These are phyloP conservation scores for Epichloe elymi DNA, from an alignment of 2,329 filamentous ascomycete species.

Conservation along the genomic window DNA sequence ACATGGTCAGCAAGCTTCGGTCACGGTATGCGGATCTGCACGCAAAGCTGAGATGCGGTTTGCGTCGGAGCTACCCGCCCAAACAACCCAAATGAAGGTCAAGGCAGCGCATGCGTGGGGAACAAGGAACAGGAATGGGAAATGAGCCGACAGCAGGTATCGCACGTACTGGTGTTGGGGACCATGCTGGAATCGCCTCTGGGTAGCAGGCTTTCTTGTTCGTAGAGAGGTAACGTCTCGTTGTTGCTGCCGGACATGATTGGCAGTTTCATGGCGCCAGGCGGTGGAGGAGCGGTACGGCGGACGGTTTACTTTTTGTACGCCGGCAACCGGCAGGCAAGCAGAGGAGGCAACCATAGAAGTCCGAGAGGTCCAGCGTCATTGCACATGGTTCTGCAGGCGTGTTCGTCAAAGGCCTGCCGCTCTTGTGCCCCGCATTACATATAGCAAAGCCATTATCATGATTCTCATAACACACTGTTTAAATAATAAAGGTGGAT, in stretches of 20 bases:
- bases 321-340: background rate
- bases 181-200: constrained; percentile 19
- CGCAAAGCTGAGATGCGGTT: background rate
- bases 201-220: constrained; percentile 13
- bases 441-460: too few relatives aligned
- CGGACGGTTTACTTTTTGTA: constrained; percentile 1
- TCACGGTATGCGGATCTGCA: background rate
- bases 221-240: constrained; percentile 21
- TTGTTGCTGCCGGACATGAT: constrained; percentile 17
- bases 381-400: too few relatives aligned
- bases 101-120: background rate
- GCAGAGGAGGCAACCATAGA: too few relatives aligned
- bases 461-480: too few relatives aligned
- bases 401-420: too few relatives aligned
- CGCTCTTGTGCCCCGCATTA: too few relatives aligned
- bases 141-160: background rate
- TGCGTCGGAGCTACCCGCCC: background rate
- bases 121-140: background rate
- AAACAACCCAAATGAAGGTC: background rate
- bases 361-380: too few relatives aligned
- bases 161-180: constrained; percentile 21
- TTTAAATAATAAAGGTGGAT: too few relatives aligned
- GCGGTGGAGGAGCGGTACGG: constrained; percentile 5
- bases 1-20: constrained; percentile 1
- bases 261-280: constrained; percentile 10